phyloP scores from a whole-genome alignment of 176 grass and related monocot genomes.

The Carex pumila region DNA sequence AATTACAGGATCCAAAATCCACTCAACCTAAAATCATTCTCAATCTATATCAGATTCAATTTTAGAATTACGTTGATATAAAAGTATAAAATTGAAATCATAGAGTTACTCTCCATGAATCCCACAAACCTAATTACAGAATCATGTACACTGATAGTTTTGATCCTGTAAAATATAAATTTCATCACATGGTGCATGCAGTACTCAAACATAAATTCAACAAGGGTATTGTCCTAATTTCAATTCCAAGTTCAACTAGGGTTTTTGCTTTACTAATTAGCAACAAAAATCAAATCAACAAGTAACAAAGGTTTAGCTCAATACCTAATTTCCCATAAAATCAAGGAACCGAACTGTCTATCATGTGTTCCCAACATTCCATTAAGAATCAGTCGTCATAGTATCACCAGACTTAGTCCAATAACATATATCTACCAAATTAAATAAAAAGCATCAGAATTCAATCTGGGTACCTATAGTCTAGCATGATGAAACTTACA shows the following conservation, averaged over 20 bases:
- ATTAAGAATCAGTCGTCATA: background rate
- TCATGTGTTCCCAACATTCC: background rate
- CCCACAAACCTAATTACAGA: too few species aligned
- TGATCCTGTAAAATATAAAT: too few species aligned
- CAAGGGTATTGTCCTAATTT: background rate
- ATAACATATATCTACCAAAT: background rate
- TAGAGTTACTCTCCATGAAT: too few species aligned
- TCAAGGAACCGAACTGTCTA: background rate
- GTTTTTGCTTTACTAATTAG: background rate
- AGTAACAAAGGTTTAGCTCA: background rate
- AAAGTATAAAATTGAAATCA: too few species aligned
- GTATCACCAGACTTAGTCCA: background rate
- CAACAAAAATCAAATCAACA: background rate
- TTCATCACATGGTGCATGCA: too few species aligned
- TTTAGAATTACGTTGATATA: too few species aligned
- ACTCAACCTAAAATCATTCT: too few species aligned
- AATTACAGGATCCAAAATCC: too few species aligned
- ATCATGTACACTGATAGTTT: too few species aligned
- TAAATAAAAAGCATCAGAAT: background rate
- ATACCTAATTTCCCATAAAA: background rate
- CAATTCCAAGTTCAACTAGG: background rate
- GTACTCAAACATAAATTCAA: too few species aligned
- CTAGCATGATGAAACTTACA: too few species aligned
- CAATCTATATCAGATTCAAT: too few species aligned
- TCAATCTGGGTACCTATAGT: conserved; percentile 42